Conservation (phyloP, 257 asterid species). For the Fraxinus excelsior region DNA sequence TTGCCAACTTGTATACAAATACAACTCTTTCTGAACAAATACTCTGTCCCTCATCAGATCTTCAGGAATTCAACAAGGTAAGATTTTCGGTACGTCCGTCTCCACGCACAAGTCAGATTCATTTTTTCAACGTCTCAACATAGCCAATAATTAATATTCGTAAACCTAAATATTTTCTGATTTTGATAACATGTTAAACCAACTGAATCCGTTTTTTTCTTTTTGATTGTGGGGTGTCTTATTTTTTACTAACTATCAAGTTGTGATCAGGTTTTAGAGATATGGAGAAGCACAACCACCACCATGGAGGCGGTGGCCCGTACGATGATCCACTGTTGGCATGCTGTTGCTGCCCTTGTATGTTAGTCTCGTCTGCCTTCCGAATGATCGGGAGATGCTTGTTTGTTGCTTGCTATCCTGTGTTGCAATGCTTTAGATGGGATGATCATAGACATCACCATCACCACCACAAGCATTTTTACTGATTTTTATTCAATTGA, state of each 20-base stretch:
- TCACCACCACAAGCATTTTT: constrained; percentile 50
- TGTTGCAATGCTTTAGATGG: constrained; percentile 63
- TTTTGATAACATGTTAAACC: no score
- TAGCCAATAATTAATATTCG: no score
- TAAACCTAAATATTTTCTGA: no score
- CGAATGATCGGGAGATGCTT: constrained; percentile 44
- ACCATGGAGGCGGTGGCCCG: constrained; percentile 19
- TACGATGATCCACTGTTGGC: constrained; percentile 32
- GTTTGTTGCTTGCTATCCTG: constrained; percentile 58
- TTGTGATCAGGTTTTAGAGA: constrained; percentile 5
- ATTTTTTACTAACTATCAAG: neutral
- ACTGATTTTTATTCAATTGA: neutral
- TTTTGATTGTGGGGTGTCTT: neutral
- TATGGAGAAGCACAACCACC: constrained; percentile 36
- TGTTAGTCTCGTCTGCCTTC: constrained; percentile 32
- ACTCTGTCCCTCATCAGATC: neutral
- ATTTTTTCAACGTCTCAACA: no score
- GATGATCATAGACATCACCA: constrained; percentile 65
- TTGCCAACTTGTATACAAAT: neutral
- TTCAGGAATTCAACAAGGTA: constrained; percentile 18
- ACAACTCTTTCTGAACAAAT: neutral
- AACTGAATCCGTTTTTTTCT: neutral
- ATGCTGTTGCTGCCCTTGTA: constrained; percentile 51
- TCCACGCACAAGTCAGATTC: no score
- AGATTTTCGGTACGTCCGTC: neutral